Conservation (phyloP, 1,284 basidiomycete species). For the Apiotrichum sp. region DNA sequence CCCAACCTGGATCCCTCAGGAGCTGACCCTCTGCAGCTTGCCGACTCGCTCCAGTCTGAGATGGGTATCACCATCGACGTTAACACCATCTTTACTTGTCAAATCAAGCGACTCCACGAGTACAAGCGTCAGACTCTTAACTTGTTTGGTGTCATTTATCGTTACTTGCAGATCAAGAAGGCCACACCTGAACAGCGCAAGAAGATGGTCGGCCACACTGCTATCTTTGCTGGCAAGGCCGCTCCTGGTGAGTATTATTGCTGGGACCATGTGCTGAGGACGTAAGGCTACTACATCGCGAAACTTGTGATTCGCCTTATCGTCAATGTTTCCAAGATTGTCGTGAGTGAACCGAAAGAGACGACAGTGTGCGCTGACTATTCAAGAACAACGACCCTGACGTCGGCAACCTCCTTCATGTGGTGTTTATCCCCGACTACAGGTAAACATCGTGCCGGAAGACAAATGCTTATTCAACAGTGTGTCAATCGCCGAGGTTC, state of each 20-base stretch:
- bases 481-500: constrained; percentile 76
- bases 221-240: constrained; percentile 74
- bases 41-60: constrained; percentile 66
- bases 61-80: constrained; percentile 63
- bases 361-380: not conserved
- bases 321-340: constrained; percentile 74
- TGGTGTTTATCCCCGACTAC: constrained; percentile 78
- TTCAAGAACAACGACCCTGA: constrained; percentile 69
- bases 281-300: constrained; percentile 47
- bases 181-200: constrained; percentile 70
- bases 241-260: constrained; percentile 34
- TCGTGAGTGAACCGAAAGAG: constrained; percentile 43
- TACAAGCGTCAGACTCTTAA: constrained; percentile 62
- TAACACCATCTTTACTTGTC: constrained; percentile 81
- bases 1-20: no score
- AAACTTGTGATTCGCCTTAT: constrained; percentile 76
- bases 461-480: constrained; percentile 12
- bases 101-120: constrained; percentile 67
- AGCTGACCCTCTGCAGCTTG: constrained; percentile 42
- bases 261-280: not conserved
- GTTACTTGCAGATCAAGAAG: constrained; percentile 73
- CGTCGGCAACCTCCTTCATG: constrained; percentile 69
- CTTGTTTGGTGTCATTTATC: constrained; percentile 66
- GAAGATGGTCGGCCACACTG: constrained; percentile 58
- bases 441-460: constrained; percentile 5